Percentiles rank a stretch among this genome's conserved stretches.
phyloP scores from a whole-genome alignment of 257 asterid species.

The Agastache rugosa region DNA sequence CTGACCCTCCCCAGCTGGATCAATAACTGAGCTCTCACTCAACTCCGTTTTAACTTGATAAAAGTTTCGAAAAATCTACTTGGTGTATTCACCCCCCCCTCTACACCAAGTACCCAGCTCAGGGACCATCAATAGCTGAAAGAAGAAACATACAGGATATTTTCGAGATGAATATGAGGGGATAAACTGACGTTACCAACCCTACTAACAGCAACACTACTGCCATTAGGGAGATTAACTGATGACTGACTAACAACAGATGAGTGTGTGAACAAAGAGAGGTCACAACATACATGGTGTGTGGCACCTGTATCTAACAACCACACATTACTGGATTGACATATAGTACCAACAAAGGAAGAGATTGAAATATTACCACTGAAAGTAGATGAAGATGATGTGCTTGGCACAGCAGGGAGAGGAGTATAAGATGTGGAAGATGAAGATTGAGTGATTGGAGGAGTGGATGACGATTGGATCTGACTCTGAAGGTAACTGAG shows the following conservation, averaged over 20 bases:
- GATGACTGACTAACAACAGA: not conserved
- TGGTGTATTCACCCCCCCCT: too few species aligned
- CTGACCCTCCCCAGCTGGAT: too few species aligned
- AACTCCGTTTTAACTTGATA: too few species aligned
- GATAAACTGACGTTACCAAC: not conserved
- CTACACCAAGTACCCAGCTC: too few species aligned
- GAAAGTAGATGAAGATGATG: not conserved
- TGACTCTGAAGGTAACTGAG: not conserved
- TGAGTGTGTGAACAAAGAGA: not conserved
- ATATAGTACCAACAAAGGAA: not conserved
- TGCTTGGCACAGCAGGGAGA: too few species aligned
- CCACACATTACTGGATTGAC: not conserved
- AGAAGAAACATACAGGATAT: not conserved
- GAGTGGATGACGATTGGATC: not conserved
- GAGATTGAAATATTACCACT: not conserved
- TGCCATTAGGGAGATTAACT: not conserved
- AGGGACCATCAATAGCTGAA: too few species aligned
- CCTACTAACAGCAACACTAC: not conserved
- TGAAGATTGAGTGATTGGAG: too few species aligned
- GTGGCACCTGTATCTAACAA: not conserved
- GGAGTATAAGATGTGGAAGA: not conserved
- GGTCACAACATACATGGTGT: not conserved
- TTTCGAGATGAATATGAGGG: not conserved
- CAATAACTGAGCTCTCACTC: too few species aligned
- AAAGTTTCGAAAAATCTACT: too few species aligned